Evolutionary conservation across 768 basidiomycete species (phyloP).

Genomic region (Termitomyces bulborhizus): DNA sequence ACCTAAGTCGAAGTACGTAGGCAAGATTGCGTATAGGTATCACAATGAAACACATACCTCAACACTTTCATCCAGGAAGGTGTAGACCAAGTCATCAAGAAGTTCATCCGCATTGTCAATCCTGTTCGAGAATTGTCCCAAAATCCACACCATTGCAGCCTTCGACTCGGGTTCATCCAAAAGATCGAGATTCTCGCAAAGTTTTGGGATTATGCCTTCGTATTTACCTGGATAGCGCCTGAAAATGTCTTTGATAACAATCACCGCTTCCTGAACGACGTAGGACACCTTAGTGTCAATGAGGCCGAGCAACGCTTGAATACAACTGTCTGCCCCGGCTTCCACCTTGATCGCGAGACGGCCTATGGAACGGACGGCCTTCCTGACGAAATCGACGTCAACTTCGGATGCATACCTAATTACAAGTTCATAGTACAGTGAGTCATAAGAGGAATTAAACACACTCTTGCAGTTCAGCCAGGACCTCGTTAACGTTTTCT

Average conservation of each 20-base stretch:
- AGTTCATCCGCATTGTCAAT: slow-evolving; percentile 97
- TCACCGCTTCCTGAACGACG: slow-evolving; percentile 95
- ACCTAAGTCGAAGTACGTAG: slow-evolving; percentile 46
- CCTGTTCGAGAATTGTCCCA: slow-evolving; percentile 92
- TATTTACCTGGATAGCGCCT: slow-evolving; percentile 94
- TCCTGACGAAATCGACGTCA: slow-evolving; percentile 96
- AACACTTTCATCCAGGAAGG: slow-evolving; percentile 88
- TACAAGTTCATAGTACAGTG: background rate
- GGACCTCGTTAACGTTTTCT: slow-evolving; percentile 87
- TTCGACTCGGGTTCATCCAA: slow-evolving; percentile 97
- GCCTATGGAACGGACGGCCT: slow-evolving; percentile 95
- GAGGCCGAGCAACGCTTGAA: slow-evolving; percentile 76
- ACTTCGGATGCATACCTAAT: slow-evolving; percentile 94
- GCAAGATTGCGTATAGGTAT: background rate
- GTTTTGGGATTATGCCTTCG: slow-evolving; percentile 89
- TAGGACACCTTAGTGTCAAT: slow-evolving; percentile 93
- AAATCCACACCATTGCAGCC: slow-evolving; percentile 96
- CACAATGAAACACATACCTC: slow-evolving; percentile 52
- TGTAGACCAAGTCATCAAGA: slow-evolving; percentile 84
- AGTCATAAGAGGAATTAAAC: slow-evolving; percentile 15
- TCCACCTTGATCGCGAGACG: slow-evolving; percentile 97
- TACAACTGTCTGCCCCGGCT: slow-evolving; percentile 83
- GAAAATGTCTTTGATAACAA: slow-evolving; percentile 98
- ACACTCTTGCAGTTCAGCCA: slow-evolving; percentile 93
- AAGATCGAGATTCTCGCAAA: slow-evolving; percentile 88